Base-by-base conservation (phyloP, 768 basidiomycete genomes). In the Amanita thiersii region DNA sequence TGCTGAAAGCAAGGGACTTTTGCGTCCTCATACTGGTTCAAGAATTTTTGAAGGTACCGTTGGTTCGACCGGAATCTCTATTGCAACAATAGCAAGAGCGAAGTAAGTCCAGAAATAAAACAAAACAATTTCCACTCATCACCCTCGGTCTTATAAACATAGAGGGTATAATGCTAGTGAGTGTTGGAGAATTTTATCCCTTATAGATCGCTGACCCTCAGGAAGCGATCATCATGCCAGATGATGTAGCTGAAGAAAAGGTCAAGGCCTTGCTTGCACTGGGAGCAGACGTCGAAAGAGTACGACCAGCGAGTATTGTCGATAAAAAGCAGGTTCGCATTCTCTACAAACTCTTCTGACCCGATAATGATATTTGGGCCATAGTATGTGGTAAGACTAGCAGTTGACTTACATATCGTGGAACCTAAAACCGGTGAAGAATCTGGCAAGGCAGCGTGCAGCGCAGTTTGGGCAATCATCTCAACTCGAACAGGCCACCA, bases 31-130 rank as follows among this genome's bases (percentile, higher is more conserved):
- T 47, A 92, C 89, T 0, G 85, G 86, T 4, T 96, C 88, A 0
- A 79, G 88, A 5, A 91, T 99, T 28, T 99, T 98, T 44, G 96
- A 98, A 59, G 96, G 96, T 3, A 99, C 94, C 0, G 89, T 94
- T 3, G 96, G 90, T 5, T 92, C 89, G 0, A 96, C 92, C 0
- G 92, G 96, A 4, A 98, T 98, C 43, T 96, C 92, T 1, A 81
- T 99, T 38, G 94, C 96, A 0, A 96, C 87, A 2, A 86, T 99
- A 38, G 86, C 91, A 1, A 73, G 75, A 49, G 91, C 92, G 8
- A 80, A 84, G 90, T 87, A 50, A 37, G 73, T 51, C 26, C 11
- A 5, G 6, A 15, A 35, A 18, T 40, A 38, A 38, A 24, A 44
- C 14, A 24, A 9, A 37, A 12, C 17, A 15, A 35, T 35, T 15